phyloP scores from a whole-genome alignment of 495 filamentous ascomycete species.

The Penicillium lagena region DNA sequence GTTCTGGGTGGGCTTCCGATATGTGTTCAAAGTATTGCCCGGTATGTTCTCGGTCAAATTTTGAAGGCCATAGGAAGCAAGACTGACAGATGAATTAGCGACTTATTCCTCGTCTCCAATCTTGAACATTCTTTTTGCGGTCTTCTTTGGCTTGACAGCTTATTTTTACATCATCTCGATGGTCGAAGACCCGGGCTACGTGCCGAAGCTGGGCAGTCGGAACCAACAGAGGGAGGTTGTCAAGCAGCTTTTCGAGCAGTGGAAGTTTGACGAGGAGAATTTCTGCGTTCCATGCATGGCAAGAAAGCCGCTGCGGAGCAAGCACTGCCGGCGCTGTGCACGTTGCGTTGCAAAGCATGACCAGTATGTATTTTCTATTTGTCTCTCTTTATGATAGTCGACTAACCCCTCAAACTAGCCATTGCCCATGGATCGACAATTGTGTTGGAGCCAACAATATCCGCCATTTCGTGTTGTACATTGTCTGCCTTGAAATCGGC shows the following conservation, averaged over 20 bases:
- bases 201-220: conserved; percentile 86
- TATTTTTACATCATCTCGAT: conserved; percentile 88
- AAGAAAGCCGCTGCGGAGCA: conserved; percentile 82
- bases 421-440: conserved; percentile 97
- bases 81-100: conserved; percentile 29
- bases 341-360: conserved; percentile 96
- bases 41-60: conserved; percentile 35
- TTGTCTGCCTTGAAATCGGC: conserved; percentile 68
- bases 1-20: conserved; percentile 76
- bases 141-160: conserved; percentile 55
- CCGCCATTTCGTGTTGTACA: conserved; percentile 88
- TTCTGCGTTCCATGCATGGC: conserved; percentile 95
- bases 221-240: conserved; percentile 83
- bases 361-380: conserved; percentile 57
- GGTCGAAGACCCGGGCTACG: conserved; percentile 83
- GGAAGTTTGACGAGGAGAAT: conserved; percentile 90
- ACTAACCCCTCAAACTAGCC: conserved; percentile 54
- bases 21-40: conserved; percentile 66
- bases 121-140: conserved; percentile 65
- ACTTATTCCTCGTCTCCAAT: conserved; percentile 60
- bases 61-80: conserved; percentile 1
- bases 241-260: conserved; percentile 70
- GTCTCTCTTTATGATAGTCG: background rate
- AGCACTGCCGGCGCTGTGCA: conserved; percentile 86
- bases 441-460: conserved; percentile 93